These are phyloP conservation scores for Diaporthe capsici DNA, from an alignment of 2,329 filamentous ascomycete genomes.

Conservation along the genomic window DNA sequence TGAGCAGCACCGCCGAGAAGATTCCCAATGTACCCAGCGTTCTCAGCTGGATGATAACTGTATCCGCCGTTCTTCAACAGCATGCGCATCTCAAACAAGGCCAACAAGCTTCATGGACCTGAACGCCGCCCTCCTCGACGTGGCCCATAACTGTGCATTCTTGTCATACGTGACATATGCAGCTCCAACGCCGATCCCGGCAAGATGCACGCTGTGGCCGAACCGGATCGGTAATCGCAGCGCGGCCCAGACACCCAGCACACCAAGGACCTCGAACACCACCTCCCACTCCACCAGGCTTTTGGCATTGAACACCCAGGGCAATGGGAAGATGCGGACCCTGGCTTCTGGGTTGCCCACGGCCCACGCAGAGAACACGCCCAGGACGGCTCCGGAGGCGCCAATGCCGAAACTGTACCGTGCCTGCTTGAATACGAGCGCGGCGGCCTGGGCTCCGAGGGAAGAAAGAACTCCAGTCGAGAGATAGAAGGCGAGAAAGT, in stretches of 20 bases:
- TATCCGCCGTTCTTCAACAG: not conserved
- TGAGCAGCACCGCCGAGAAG: not conserved
- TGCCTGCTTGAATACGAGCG: slow-evolving; percentile 38
- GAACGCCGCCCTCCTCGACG: slow-evolving; percentile 42
- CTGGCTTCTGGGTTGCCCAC: slow-evolving; percentile 42
- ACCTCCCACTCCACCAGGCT: slow-evolving; percentile 42
- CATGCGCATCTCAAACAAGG: slow-evolving; percentile 1
- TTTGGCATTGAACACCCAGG: slow-evolving; percentile 43
- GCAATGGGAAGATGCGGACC: slow-evolving; percentile 44
- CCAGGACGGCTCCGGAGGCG: slow-evolving; percentile 47
- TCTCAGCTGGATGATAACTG: not conserved
- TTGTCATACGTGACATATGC: slow-evolving; percentile 45
- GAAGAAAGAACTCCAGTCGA: slow-evolving; percentile 44
- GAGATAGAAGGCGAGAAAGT: slow-evolving; percentile 47
- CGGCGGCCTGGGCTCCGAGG: slow-evolving; percentile 44
- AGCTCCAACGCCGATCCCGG: slow-evolving; percentile 44
- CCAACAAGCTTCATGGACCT: slow-evolving; percentile 33
- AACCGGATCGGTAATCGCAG: slow-evolving; percentile 41
- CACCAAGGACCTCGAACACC: slow-evolving; percentile 45
- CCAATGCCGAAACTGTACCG: slow-evolving; percentile 43
- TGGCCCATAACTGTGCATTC: slow-evolving; percentile 41
- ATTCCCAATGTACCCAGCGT: not conserved
- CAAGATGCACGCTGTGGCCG: slow-evolving; percentile 45
- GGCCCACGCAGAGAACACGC: slow-evolving; percentile 45
- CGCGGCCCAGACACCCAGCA: slow-evolving; percentile 44